Base-by-base conservation (phyloP, 169 alveolate genomes). In the Plasmodium inui region DNA sequence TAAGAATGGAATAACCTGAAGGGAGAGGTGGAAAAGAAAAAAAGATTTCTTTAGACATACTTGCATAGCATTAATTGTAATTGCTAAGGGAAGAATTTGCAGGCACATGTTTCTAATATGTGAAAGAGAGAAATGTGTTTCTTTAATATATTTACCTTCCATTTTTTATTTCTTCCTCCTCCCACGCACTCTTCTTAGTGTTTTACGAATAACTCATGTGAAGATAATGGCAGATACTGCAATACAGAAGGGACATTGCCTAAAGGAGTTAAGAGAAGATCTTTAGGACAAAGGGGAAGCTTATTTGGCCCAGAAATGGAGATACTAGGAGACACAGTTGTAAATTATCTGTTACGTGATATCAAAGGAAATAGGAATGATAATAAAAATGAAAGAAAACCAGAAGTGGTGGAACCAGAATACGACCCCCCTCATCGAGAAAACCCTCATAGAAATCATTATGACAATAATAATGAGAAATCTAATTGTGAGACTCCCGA, bases 391-490 rank as follows among this genome's bases (percentile, higher is more conserved):
- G 84, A 79, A 19, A 39, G 4, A 22, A 79, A 79, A 37, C 84
- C 84, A 37, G 84, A 79, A 34, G 84, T 79, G 10, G 73, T 79
- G 30, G 84, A 79, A 44, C 84, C 73, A 37, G 19, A 32, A 79
- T 79, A 79, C 55, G 84, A 41, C 9, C 61, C 14, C 1, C 19
- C n/a, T 14, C 70, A 72, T 79, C 84, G 34, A 37, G 44, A 73
- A 26, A 41, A 79, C 55, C n/a, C 41, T 79, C 84, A 46, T 79
- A 73, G 19, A 30, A 41, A 17, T 44, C 70, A n/a, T 79, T 79
- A 79, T 19, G 32, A 34, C 70, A 32, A 8, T 79, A n/a, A 34
- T 79, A 22, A 50, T 50, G 84, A 44, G 7, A 79, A 41, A 14
- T 73, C 5, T 6, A 79, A 44, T 79, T 39, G 22, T 44, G 28